Conservation (phyloP, 2,329 filamentous ascomycete species). For the Diplodia corticola region DNA sequence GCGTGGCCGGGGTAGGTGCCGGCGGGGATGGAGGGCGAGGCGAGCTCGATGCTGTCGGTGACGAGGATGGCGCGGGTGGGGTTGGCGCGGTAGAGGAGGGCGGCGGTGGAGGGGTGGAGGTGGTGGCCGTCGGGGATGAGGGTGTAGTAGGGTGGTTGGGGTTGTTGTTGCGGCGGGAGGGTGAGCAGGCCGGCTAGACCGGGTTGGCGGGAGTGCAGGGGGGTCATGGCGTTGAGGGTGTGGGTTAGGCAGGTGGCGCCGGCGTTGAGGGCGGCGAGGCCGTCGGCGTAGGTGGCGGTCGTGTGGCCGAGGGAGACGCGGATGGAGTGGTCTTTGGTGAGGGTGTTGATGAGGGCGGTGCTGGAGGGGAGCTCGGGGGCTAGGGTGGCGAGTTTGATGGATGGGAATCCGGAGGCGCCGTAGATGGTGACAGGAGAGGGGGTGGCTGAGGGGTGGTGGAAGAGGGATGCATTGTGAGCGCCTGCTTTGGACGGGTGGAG, state of each 20-base stretch:
- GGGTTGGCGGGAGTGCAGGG: constrained; percentile 52
- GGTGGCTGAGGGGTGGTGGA: constrained; percentile 40
- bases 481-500: constrained; percentile 56
- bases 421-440: constrained; percentile 44
- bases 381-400: constrained; percentile 54
- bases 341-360: constrained; percentile 42
- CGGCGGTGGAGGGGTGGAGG: constrained; percentile 52
- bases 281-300: constrained; percentile 50
- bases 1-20: constrained; percentile 54
- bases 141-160: constrained; percentile 49
- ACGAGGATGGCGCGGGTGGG: constrained; percentile 53
- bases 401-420: constrained; percentile 44
- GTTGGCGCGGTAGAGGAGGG: constrained; percentile 50
- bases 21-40: constrained; percentile 53
- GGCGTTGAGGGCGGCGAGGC: constrained; percentile 46
- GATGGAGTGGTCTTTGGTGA: constrained; percentile 43
- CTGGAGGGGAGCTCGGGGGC: constrained; percentile 54
- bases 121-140: constrained; percentile 58
- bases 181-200: constrained; percentile 50
- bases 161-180: constrained; percentile 27
- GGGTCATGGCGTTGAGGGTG: constrained; percentile 57
- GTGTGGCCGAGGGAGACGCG: constrained; percentile 53
- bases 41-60: constrained; percentile 57
- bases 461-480: constrained; percentile 52
- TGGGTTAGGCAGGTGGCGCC: constrained; percentile 57